Conservation (phyloP, 495 filamentous ascomycete genomes). For the Tuber indicum region DNA sequence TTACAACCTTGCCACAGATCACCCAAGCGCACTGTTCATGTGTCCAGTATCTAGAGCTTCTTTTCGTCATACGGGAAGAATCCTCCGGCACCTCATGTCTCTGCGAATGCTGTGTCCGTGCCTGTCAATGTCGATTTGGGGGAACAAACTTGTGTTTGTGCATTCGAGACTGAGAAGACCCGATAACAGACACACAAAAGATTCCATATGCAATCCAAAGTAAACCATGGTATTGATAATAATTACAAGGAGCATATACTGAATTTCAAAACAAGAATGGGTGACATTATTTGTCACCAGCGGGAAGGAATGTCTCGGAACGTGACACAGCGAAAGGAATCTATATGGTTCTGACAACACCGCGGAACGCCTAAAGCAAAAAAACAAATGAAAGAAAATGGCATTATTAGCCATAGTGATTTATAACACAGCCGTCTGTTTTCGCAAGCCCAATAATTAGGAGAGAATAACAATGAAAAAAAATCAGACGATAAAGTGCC, state of each 20-base stretch:
- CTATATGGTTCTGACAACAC: neutral
- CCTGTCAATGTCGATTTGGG: neutral
- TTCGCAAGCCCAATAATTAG: neutral
- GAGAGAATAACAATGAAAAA: neutral
- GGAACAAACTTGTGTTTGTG: neutral
- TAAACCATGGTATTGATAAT: neutral
- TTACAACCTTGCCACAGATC: neutral
- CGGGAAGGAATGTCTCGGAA: neutral
- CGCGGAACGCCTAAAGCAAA: conserved; percentile 4
- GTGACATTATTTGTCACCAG: neutral
- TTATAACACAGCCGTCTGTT: neutral
- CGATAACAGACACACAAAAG: neutral
- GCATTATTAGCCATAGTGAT: neutral
- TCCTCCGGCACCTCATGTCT: neutral
- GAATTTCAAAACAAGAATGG: neutral
- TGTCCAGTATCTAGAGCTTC: neutral
- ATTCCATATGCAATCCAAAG: neutral
- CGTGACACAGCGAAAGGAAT: neutral
- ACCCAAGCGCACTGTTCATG: neutral
- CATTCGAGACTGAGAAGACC: neutral
- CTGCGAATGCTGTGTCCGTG: neutral
- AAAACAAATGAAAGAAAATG: neutral
- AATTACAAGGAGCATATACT: neutral
- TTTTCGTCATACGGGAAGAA: neutral
- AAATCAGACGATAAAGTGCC: neutral